Percentiles rank a stretch among this genome's conserved stretches.
Evolutionary conservation across 352 stramenopile genomes (phyloP).

Genomic region (Blastocystis sp.): DNA sequence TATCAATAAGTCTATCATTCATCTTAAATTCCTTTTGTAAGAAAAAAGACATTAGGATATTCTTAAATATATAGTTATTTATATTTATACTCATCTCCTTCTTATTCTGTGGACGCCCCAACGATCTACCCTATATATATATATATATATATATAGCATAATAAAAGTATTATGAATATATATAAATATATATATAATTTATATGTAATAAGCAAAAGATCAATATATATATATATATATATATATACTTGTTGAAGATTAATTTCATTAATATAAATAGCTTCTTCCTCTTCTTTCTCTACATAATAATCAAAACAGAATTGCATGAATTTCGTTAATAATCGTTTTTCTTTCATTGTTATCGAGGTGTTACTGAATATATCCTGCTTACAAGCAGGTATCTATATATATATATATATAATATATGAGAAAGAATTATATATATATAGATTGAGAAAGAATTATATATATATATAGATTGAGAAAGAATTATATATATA

Average conservation of each 20-base stretch:
- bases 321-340: slow-evolving; percentile 30
- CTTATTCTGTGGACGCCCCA: slow-evolving; percentile 33
- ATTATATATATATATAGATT: slow-evolving; percentile 16
- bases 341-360: slow-evolving; percentile 27
- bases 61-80: background rate
- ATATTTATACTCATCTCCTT: slow-evolving; percentile 1
- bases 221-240: too few relatives aligned
- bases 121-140: too few relatives aligned
- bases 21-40: slow-evolving; percentile 31
- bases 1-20: slow-evolving; percentile 12
- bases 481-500: slow-evolving; percentile 11
- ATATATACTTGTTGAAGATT: slow-evolving; percentile 24
- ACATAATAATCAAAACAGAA: slow-evolving; percentile 16
- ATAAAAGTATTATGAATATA: too few relatives aligned
- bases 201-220: too few relatives aligned
- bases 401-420: background rate
- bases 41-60: slow-evolving; percentile 16
- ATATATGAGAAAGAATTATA: slow-evolving; percentile 7
- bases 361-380: slow-evolving; percentile 24
- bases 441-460: background rate
- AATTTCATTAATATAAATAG: slow-evolving; percentile 13
- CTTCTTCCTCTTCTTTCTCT: background rate
- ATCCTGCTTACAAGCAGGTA: slow-evolving; percentile 25
- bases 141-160: too few relatives aligned
- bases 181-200: too few relatives aligned